These are phyloP conservation scores for Nicotiana rustica DNA, from an alignment of 305 asterid genomes.

Conservation along the genomic window DNA sequence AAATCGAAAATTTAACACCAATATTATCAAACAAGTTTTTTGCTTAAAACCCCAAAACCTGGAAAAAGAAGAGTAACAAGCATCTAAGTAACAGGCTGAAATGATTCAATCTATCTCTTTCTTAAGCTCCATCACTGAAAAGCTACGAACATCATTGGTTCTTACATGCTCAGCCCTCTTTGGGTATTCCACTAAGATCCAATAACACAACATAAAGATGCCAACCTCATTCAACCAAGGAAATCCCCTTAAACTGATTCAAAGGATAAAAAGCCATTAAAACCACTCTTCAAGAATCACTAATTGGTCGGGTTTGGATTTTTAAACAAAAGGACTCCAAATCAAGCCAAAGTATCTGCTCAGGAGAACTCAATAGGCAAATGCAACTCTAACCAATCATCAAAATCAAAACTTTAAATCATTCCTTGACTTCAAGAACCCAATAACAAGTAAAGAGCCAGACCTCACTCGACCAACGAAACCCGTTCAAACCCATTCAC, in stretches of 20 bases:
- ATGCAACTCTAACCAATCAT: not conserved
- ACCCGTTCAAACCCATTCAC: constrained; percentile 5
- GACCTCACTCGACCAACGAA: not conserved
- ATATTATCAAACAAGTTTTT: not conserved
- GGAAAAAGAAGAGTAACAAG: not conserved
- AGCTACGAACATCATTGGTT: not conserved
- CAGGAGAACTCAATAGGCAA: not conserved
- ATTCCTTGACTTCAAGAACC: constrained; percentile 8
- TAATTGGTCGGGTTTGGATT: not conserved
- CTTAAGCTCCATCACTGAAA: not conserved
- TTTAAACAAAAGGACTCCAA: not conserved
- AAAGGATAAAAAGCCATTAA: not conserved
- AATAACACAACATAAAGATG: not conserved
- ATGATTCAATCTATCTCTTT: not conserved
- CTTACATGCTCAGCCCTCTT: not conserved
- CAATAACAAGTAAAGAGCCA: not conserved
- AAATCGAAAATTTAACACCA: not conserved
- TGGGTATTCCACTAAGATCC: not conserved
- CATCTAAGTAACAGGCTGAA: not conserved
- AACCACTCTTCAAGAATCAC: not conserved
- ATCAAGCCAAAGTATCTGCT: not conserved
- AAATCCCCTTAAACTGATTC: not conserved
- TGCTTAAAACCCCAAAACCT: not conserved
- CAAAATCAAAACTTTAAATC: constrained; percentile 20
- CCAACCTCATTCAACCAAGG: constrained; percentile 16